Conservation (phyloP, 768 basidiomycete species). For the Leucogyrophana mollusca region DNA sequence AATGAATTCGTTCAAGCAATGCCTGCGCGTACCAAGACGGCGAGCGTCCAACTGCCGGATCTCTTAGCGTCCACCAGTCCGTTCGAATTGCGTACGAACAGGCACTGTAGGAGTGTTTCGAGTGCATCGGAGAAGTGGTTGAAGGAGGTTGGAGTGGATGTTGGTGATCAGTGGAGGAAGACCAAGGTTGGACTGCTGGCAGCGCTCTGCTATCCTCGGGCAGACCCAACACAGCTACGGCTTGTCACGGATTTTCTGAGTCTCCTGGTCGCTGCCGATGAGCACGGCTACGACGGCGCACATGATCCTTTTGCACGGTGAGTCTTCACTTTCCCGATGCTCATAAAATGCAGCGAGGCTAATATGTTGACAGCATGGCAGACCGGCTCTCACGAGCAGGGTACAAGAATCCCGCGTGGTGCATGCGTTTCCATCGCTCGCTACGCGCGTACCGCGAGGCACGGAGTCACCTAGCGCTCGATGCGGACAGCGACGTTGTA, state of each 20-base stretch:
- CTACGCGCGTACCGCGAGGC: constrained; percentile 34
- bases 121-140: constrained; percentile 29
- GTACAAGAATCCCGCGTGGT: constrained; percentile 38
- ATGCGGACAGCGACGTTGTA: constrained; percentile 22
- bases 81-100: constrained; percentile 27
- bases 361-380: constrained; percentile 32
- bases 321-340: constrained; percentile 8
- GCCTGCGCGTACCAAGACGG: background rate
- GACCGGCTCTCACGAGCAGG: constrained; percentile 35
- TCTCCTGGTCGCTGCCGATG: constrained; percentile 29
- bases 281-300: constrained; percentile 18
- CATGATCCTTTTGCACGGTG: constrained; percentile 18
- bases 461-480: constrained; percentile 25
- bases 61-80: constrained; percentile 19
- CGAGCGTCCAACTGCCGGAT: constrained; percentile 31
- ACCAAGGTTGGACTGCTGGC: constrained; percentile 52
- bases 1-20: too few relatives aligned
- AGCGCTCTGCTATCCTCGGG: constrained; percentile 56
- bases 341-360: constrained; percentile 1
- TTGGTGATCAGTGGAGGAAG: constrained; percentile 20
- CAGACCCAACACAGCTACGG: constrained; percentile 54
- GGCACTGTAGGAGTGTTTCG: constrained; percentile 25
- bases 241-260: constrained; percentile 51
- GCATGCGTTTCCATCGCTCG: constrained; percentile 37
- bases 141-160: constrained; percentile 15